phyloP scores from a whole-genome alignment of 2,329 filamentous ascomycete species.

The Allantophomopsis cytisporea region DNA sequence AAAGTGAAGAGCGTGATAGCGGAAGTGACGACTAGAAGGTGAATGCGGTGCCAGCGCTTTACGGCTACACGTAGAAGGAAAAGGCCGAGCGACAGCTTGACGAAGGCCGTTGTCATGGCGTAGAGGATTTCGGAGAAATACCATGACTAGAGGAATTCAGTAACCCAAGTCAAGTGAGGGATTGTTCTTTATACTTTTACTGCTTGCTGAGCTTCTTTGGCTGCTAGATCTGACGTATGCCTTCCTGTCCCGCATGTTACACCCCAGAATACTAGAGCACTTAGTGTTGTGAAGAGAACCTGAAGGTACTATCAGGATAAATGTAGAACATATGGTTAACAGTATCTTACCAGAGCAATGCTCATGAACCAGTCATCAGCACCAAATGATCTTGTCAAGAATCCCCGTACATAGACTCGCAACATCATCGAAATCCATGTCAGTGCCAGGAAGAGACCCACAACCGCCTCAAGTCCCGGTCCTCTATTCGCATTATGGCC shows the following conservation, averaged over 20 bases:
- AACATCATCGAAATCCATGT: conserved; percentile 24
- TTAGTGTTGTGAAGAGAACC: conserved; percentile 6
- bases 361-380: conserved; percentile 34
- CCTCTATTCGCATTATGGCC: conserved; percentile 3
- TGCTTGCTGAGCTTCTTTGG: too few species aligned
- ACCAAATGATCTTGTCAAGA: conserved; percentile 26
- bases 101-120: not conserved
- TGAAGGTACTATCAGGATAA: not conserved
- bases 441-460: conserved; percentile 18
- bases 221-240: conserved; percentile 3
- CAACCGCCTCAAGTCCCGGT: conserved; percentile 6
- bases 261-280: conserved; percentile 10
- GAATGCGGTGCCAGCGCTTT: not conserved
- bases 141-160: too few species aligned
- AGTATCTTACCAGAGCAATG: conserved; percentile 13
- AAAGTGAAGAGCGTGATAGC: conserved; percentile 34
- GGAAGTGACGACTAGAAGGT: conserved; percentile 26
- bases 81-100: not conserved
- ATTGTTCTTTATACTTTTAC: conserved; percentile 28
- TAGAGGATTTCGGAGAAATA: not conserved
- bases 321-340: too few species aligned
- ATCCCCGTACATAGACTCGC: conserved; percentile 29
- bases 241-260: conserved; percentile 15
- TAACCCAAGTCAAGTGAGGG: conserved; percentile 1
- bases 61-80: not conserved